Conservation (phyloP, 2,329 filamentous ascomycete species). For the Talaromyces sp. region DNA sequence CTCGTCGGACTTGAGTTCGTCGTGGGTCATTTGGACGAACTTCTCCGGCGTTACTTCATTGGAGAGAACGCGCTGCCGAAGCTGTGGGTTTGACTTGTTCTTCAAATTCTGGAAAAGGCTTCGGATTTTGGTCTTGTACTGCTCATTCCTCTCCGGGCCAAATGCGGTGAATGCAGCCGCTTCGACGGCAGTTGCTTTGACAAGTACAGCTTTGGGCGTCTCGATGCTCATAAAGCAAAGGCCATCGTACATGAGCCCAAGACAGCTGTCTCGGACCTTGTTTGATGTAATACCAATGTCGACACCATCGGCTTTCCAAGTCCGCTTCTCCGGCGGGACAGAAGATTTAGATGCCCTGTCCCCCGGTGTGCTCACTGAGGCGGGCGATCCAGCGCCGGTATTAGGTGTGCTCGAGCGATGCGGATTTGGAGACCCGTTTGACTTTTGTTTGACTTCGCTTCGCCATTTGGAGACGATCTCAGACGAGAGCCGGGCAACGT, state of each 20-base stretch:
- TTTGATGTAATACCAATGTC: constrained; percentile 72
- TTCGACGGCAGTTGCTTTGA: constrained; percentile 67
- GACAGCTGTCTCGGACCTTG: constrained; percentile 72
- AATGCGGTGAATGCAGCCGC: constrained; percentile 66
- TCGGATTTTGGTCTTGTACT: constrained; percentile 84
- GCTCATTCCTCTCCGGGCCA: constrained; percentile 63
- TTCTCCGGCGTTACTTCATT: constrained; percentile 66
- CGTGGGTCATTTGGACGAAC: constrained; percentile 82
- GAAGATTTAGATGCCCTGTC: constrained; percentile 51
- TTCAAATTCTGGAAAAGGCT: constrained; percentile 94
- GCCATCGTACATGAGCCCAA: constrained; percentile 91
- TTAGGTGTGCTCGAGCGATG: constrained; percentile 44
- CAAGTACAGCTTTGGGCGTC: constrained; percentile 62
- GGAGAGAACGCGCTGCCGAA: constrained; percentile 70
- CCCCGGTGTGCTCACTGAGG: constrained; percentile 37
- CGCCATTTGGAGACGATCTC: constrained; percentile 73
- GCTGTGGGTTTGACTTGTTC: constrained; percentile 76
- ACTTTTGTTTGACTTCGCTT: constrained; percentile 46
- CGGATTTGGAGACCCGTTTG: constrained; percentile 34
- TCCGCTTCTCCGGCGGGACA: constrained; percentile 69
- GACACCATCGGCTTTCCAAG: constrained; percentile 74
- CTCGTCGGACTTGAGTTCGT: constrained; percentile 86
- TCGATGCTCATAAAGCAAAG: constrained; percentile 65
- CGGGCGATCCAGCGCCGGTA: constrained; percentile 49
- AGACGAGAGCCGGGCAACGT: constrained; percentile 68